Evolutionary conservation across 345 rosid genomes (phyloP).

Genomic region (Salix arbutifolia): DNA sequence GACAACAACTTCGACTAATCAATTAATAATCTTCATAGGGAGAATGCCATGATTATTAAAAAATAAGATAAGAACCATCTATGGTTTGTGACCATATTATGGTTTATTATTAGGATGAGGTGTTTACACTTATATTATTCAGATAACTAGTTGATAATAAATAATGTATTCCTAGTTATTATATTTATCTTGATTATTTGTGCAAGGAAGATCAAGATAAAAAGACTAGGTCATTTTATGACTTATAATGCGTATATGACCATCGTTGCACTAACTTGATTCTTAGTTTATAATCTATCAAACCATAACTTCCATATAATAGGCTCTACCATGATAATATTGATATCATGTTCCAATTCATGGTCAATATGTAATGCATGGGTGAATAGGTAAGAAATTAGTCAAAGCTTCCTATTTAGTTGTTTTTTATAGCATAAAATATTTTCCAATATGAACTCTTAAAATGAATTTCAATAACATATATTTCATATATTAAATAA

Average conservation of each 20-base stretch:
- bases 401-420: too few relatives aligned
- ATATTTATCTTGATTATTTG: background rate
- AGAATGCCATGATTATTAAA: too few relatives aligned
- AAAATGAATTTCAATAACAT: too few relatives aligned
- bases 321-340: background rate
- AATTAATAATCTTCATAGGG: too few relatives aligned
- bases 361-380: background rate
- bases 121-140: background rate
- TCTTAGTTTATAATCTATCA: background rate
- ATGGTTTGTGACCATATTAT: too few relatives aligned
- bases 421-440: too few relatives aligned
- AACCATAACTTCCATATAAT: background rate
- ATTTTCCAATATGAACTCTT: too few relatives aligned
- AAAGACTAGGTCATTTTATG: background rate
- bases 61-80: too few relatives aligned
- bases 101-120: too few relatives aligned
- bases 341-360: background rate
- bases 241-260: background rate
- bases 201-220: background rate
- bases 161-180: background rate
- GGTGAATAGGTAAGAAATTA: background rate
- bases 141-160: background rate
- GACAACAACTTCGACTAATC: too few relatives aligned
- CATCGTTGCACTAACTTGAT: background rate
- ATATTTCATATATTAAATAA: too few relatives aligned